These are phyloP conservation scores for Davidsoniella virescens DNA, from an alignment of 2,329 filamentous ascomycete genomes.

Conservation along the genomic window DNA sequence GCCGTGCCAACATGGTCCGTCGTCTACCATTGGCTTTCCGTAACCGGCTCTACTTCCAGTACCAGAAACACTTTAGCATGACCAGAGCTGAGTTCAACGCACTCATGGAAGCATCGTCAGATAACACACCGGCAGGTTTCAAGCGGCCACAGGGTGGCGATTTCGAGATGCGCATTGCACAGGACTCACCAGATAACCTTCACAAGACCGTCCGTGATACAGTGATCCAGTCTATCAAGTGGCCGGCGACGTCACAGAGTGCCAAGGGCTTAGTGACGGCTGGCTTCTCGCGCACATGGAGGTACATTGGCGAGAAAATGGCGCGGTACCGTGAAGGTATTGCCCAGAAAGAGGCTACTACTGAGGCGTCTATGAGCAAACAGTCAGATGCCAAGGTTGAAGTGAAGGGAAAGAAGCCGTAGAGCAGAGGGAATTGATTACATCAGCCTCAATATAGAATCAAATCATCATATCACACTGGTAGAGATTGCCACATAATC, in stretches of 20 bases:
- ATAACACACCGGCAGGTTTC: constrained; percentile 53
- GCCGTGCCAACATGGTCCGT: constrained; percentile 90
- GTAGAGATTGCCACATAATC: too few species aligned
- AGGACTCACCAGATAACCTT: constrained; percentile 50
- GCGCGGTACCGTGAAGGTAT: constrained; percentile 41
- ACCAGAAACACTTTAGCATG: constrained; percentile 79
- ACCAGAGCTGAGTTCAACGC: constrained; percentile 67
- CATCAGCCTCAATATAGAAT: too few species aligned
- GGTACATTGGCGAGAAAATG: constrained; percentile 72
- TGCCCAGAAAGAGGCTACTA: constrained; percentile 15
- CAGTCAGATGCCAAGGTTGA: not conserved
- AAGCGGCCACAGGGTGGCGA: constrained; percentile 60
- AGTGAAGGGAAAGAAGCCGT: not conserved
- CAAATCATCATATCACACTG: too few species aligned
- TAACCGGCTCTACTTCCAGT: constrained; percentile 82
- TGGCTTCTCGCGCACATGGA: constrained; percentile 50
- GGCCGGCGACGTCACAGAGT: constrained; percentile 81
- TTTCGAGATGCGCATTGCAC: constrained; percentile 74
- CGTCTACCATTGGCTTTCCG: constrained; percentile 77
- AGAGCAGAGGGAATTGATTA: not conserved
- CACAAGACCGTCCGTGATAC: constrained; percentile 53
- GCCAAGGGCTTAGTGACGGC: constrained; percentile 71
- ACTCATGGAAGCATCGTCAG: constrained; percentile 63
- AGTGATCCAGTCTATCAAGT: constrained; percentile 75
- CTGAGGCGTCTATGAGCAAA: not conserved